Evolutionary conservation across 2,329 filamentous ascomycete species (phyloP).

Genomic region (Colletotrichum costaricense): DNA sequence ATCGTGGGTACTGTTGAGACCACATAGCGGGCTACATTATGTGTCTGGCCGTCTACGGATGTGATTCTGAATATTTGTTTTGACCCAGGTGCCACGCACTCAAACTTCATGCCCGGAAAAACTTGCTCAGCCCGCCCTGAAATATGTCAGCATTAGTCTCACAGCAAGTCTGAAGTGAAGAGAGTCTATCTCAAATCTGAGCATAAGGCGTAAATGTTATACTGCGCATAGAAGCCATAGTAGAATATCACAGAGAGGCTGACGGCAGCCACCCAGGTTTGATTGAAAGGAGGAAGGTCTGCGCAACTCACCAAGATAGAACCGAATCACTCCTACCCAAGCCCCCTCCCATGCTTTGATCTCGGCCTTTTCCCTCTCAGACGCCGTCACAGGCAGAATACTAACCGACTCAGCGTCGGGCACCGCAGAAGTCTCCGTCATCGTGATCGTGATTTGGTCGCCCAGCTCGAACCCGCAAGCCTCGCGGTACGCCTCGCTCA

Average conservation of each 20-base stretch:
- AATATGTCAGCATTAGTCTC: neutral
- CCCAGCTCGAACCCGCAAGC: slow-evolving; percentile 78
- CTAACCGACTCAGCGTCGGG: slow-evolving; percentile 66
- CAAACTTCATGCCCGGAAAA: slow-evolving; percentile 77
- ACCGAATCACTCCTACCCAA: slow-evolving; percentile 23
- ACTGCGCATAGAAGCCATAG: neutral
- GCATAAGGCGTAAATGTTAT: neutral
- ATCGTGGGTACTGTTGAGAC: slow-evolving; percentile 43
- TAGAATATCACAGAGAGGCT: neutral
- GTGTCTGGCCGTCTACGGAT: slow-evolving; percentile 64
- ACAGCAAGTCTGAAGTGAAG: slow-evolving; percentile 25
- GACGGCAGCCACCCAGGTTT: neutral
- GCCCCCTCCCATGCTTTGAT: slow-evolving; percentile 42
- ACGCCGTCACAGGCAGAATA: slow-evolving; percentile 21
- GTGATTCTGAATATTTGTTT: slow-evolving; percentile 70
- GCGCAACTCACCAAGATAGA: slow-evolving; percentile 18
- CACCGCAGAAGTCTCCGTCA: slow-evolving; percentile 64
- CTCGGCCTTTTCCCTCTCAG: slow-evolving; percentile 46
- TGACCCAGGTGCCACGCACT: slow-evolving; percentile 66
- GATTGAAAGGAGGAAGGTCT: neutral
- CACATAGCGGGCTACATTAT: slow-evolving; percentile 58
- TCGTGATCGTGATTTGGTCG: slow-evolving; percentile 70
- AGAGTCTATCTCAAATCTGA: neutral
- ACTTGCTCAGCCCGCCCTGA: slow-evolving; percentile 74
- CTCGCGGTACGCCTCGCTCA: slow-evolving; percentile 79